Evolutionary conservation across 2,329 filamentous ascomycete genomes (phyloP), one percentile per base, ranked within the genome.

Genomic region (Monosporascus sp.): DNA sequence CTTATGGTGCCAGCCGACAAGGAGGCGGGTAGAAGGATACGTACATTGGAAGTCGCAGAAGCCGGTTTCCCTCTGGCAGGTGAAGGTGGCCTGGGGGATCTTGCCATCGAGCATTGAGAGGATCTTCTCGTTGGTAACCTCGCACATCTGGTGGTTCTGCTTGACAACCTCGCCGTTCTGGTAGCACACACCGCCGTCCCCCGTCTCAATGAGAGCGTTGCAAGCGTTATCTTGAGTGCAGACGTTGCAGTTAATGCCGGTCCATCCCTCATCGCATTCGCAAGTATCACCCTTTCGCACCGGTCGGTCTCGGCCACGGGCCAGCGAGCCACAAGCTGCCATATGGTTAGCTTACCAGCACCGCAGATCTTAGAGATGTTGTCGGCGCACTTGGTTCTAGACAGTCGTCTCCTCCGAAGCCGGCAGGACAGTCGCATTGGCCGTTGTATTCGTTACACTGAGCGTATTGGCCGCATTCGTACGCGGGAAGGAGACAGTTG

Each of bases 161-260:
- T 94, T 91, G 58, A 97, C 87, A 11, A 95, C 87, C 61, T 96
- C 84, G 46, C 93, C 93, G 61, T 93, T 87, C 65, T 89, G 87
- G 69, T 97, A 97, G 74, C 94, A 99, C 11, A 96, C 86, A 35
- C 91, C 94, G 46, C 87, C 91, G 56, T 90, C 82, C 3, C 82
- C 82, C 15, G 87, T 85, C 4, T 90, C 89, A 86, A 96, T 96
- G 72, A 99, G 77, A 37, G 89, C 86, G 68, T 94, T 84, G 67
- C 94, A 99, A 17, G 89, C 92, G 61, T 87, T 77, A 68, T 97
- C 80, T 4, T 85, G 84, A 56, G 87, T 85, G 73, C 94, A 99
- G 53, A 99, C 90, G 65, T 94, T 99, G 82, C 94, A 99, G 77
- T 99, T 99, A 74, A 99, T 93, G 58, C 94, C 94, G 41, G 83